Conservation (phyloP, 2,329 filamentous ascomycete species). For the Diaporthe australafricana region DNA sequence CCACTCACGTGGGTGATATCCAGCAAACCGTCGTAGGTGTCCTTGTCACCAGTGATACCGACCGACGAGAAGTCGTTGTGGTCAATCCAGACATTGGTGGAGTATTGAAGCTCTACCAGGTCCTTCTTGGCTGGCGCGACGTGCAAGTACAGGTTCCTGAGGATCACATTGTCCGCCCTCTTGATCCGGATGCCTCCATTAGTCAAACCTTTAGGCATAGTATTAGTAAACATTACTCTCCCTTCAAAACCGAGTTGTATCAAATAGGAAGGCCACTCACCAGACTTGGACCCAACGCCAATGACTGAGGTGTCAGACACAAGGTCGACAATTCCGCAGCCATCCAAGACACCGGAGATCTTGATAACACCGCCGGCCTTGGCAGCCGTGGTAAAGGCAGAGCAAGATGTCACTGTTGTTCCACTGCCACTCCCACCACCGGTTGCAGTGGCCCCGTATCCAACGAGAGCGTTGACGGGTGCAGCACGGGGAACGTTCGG, state of each 20-base stretch:
- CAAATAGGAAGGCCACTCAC: slow-evolving; percentile 38
- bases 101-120: slow-evolving; percentile 51
- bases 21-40: slow-evolving; percentile 67
- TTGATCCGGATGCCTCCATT: slow-evolving; percentile 60
- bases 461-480: slow-evolving; percentile 44
- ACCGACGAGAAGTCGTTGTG: slow-evolving; percentile 62
- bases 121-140: slow-evolving; percentile 62
- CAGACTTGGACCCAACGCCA: slow-evolving; percentile 57
- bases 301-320: slow-evolving; percentile 63
- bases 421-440: slow-evolving; percentile 57
- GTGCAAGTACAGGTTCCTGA: slow-evolving; percentile 66
- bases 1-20: slow-evolving; percentile 67
- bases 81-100: slow-evolving; percentile 61
- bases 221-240: background rate
- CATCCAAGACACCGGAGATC: slow-evolving; percentile 57
- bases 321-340: slow-evolving; percentile 56
- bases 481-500: slow-evolving; percentile 37
- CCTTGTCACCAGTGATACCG: slow-evolving; percentile 63
- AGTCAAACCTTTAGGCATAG: slow-evolving; percentile 48
- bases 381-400: slow-evolving; percentile 52
- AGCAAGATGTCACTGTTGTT: slow-evolving; percentile 58
- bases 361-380: slow-evolving; percentile 55
- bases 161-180: slow-evolving; percentile 63
- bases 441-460: slow-evolving; percentile 54
- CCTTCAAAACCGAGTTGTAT: background rate